Base-by-base conservation (phyloP, 78 protist species). In the Dictyostelium firmibasis region DNA sequence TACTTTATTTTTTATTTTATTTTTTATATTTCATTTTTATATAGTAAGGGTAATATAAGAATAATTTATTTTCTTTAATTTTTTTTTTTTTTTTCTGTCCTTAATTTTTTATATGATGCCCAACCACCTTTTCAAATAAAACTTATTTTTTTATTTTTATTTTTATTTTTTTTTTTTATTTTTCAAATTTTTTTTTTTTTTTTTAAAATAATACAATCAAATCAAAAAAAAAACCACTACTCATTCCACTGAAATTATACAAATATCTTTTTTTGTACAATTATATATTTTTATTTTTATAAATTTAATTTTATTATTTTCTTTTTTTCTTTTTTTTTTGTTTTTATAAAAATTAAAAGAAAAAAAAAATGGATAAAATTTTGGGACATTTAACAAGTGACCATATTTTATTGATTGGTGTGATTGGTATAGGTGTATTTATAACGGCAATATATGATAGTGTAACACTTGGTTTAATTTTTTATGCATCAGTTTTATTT, bases 391-490 rank as follows among this genome's bases (percentile, higher is more conserved):
- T 13, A 76, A 27, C 38, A 20, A 81, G 85, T 81, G 91, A 85
- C 25, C 50, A 85, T 72, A 74, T 85, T 10, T 31, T 53, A 14
- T 64, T 60, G 20, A 72, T 85, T 41, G 91, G 91, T 67, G 41
- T 74, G 6, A 35, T 85, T 44, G 91, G 91, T 47, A 16, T 85
- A 4, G 82, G 77, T 50, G 91, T 85, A 16, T 86, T 86, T 35
- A 57, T 86, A 10, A 76, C 84, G 8, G 84, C 35, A 13, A 20
- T 38, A 75, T 72, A 78, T 57, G 84, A 81, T 14, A 50, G 83
- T 57, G 53, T 86, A 5, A 50, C 57, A 23, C 78, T 35, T 47
- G 44, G 70, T 16, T 23, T 57, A 2, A 18, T 86, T 4, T 57
- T 86, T 13, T 57, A 50, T 31, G 57, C 38, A 53, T 43, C 85